Base-by-base conservation (phyloP, 2,329 filamentous ascomycete genomes). In the Alternaria arborescens region DNA sequence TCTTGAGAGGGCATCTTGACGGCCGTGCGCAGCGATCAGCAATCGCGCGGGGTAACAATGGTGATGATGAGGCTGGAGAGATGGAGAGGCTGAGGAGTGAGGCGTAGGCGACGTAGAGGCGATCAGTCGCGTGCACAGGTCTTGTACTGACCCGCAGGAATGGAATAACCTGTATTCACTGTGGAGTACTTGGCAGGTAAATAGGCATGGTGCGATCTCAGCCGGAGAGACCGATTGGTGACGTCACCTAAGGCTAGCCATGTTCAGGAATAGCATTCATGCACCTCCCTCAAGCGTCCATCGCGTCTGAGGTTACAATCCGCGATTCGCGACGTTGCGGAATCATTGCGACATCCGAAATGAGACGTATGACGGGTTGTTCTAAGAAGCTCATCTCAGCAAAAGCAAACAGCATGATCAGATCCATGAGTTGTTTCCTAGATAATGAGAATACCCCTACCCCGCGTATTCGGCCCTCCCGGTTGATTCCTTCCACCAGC, bases 111-210 rank as follows among this genome's bases (percentile, higher is more conserved):
- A 58, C 60, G 53, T 54, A 61, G 58, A 62, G 43, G 51, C 51
- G 50, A 46, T 63, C 62, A 44, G 61, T 59, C 43, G 60, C 59
- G 61, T 56, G 59, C 46, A 55, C 63, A 34, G 46, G 55, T 67
- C 69, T 70, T 72, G 70, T 70, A 72, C 32, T 60, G 26, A 56
- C 41, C 47, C 50, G 52, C 55, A 57, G 20, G 16, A 11, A 30
- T 53, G 34, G 54, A 56, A 30, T 71, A 72, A 71, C 70, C 63
- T 60, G 70, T 69, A 72, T 69, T 72, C 64, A 68, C 60, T 58
- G 50, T 58, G 46, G 43, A 22, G 28, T 30, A 55, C 58, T 60
- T 59, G 56, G 58, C 60, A 55, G 53, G 62, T 54, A 60, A 43
- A 50, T 47, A 52, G 34, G 38, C 24, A 54, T 60, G 53, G 55